Evolutionary conservation across 257 asterid species (phyloP), one percentile per base, ranked within the genome.

Genomic region (Solanum paucissectum): DNA sequence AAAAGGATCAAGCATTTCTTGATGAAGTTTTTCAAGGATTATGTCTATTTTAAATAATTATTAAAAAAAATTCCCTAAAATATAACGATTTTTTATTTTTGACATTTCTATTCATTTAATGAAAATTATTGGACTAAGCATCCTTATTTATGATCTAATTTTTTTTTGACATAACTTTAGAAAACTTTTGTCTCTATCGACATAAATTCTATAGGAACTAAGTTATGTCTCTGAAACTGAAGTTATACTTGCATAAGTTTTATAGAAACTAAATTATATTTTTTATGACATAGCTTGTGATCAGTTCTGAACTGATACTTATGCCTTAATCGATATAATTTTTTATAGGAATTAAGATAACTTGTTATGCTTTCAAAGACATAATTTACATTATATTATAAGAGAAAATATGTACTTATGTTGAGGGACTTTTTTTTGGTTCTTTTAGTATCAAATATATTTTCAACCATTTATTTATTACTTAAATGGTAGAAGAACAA

Each of bases 1-100:
- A 92, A 88, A 62, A 69, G 85, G 36, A 72, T 72, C 81, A 90
- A 90, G 91, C 89, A 55, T 13, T 34, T 18, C 3, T 76, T 75
- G 21, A 75, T 11, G 29, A 62, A 62, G 71, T n/a, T 62, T 62
- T 62, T 62, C 29, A 23, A 12, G 32, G 7, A 62, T n/a, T 10
- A 10, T 62, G 13, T 58, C 66, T 58, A 58, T 58, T 9, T 60
- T n/a, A 23, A 23, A 23, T 60, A 9, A 23, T 23, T 60, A 42
- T 60, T 60, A 7, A 7, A 8, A 40, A 38, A 40, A 40, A 40
- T 1, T 9, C 6, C 1, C 5, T 7, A 23, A 58, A 21, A 23
- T 62, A 60, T 60, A 2, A 62, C 1, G 2, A 21, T 62, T 23
- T 62, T 62, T 23, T 0, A 23, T 62, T 62, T 62, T 62, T 62